phyloP scores from a whole-genome alignment of 2,329 filamentous ascomycete genomes.

The Alternaria triticina region DNA sequence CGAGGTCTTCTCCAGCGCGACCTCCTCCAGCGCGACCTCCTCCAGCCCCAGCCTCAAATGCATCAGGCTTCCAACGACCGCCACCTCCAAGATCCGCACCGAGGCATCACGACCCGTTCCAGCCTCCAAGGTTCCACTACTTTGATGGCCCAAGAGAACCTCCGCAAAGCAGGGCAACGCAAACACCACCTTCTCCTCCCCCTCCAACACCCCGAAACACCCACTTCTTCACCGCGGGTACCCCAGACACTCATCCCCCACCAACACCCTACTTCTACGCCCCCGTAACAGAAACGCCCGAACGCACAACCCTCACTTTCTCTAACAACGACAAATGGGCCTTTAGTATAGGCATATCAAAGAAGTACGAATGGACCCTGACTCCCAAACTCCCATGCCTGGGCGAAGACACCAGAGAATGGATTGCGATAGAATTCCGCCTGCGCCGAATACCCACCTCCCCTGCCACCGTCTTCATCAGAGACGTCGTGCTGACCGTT shows the following conservation, averaged over 20 bases:
- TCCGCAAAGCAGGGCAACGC: not conserved
- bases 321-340: constrained; percentile 4
- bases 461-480: not conserved
- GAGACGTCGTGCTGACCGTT: not conserved
- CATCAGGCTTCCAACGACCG: not conserved
- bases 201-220: not conserved
- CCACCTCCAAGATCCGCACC: rapidly evolving
- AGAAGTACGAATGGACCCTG: not conserved
- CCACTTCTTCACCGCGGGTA: not conserved
- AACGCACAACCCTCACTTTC: not conserved
- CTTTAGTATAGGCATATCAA: not conserved
- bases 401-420: not conserved
- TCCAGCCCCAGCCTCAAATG: not conserved
- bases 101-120: not conserved
- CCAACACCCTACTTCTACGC: not conserved
- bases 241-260: not conserved
- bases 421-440: not conserved
- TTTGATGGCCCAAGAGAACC: not conserved
- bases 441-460: not conserved
- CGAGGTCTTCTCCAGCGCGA: not conserved
- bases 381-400: not conserved
- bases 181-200: not conserved
- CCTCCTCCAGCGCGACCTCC: not conserved
- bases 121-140: not conserved
- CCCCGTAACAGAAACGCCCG: not conserved